These are phyloP conservation scores for Suhomyces faveliae DNA, from an alignment of 805 yeast species.

Conservation along the genomic window DNA sequence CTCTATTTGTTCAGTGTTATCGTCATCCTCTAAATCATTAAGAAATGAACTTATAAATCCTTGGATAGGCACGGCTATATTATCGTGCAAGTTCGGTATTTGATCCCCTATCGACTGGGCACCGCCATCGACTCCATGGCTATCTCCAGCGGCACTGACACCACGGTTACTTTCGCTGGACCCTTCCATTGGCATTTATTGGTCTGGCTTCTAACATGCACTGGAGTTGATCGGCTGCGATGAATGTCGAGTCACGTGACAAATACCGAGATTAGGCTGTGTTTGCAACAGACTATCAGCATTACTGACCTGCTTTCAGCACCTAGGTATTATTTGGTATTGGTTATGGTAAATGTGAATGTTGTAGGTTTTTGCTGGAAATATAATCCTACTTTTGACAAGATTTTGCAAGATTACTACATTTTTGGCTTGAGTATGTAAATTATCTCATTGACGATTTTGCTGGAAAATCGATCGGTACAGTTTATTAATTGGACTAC, in stretches of 20 bases:
- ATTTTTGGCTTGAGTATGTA: background rate
- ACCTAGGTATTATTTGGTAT: background rate
- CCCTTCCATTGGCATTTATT: background rate
- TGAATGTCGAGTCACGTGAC: background rate
- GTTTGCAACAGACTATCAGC: background rate
- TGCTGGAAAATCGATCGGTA: background rate
- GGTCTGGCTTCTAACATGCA: background rate
- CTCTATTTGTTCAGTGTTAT: slow-evolving; percentile 57
- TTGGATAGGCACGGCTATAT: slow-evolving; percentile 5
- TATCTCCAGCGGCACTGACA: background rate
- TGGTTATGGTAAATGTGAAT: background rate
- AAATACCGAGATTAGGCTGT: background rate
- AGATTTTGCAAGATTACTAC: background rate
- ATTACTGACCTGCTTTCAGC: no score
- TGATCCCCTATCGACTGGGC: background rate
- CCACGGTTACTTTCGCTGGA: background rate
- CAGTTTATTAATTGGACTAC: background rate
- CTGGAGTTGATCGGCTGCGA: background rate
- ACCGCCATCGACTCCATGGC: background rate
- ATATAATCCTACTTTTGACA: background rate
- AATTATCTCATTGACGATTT: background rate
- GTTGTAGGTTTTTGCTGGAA: background rate
- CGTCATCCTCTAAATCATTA: slow-evolving; percentile 34
- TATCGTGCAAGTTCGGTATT: background rate
- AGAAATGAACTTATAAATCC: slow-evolving; percentile 7